Conservation (phyloP, 176 grass and related monocot genomes). For the Neostapfia colusana region DNA sequence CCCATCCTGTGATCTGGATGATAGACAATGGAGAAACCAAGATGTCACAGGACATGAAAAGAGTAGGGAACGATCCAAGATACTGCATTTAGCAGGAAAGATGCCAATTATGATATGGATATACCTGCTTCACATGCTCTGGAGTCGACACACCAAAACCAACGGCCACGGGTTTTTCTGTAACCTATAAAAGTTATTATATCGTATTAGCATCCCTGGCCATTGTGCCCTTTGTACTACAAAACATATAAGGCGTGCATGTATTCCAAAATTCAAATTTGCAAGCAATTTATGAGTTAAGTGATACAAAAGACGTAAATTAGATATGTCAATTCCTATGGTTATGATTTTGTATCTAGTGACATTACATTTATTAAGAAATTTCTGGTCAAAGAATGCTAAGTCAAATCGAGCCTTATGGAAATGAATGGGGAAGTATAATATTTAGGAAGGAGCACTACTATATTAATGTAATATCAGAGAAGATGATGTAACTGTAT, state of each 20-base stretch:
- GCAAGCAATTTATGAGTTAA: neutral
- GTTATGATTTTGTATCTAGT: no score
- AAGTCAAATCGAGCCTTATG: neutral
- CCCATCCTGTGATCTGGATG: slow-evolving; percentile 74
- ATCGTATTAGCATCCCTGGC: slow-evolving; percentile 19
- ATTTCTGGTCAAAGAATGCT: neutral
- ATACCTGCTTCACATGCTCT: slow-evolving; percentile 92
- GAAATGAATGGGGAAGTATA: neutral
- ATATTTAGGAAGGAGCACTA: neutral
- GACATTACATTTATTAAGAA: neutral
- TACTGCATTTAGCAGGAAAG: slow-evolving; percentile 17
- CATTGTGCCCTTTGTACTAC: neutral
- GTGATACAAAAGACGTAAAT: neutral
- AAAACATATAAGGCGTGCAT: no score
- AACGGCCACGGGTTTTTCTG: slow-evolving; percentile 88
- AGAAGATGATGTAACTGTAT: slow-evolving; percentile 2
- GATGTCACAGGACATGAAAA: neutral
- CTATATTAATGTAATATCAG: neutral
- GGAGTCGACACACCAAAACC: slow-evolving; percentile 94
- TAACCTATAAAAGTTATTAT: slow-evolving; percentile 55
- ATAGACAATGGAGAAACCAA: neutral
- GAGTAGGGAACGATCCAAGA: neutral
- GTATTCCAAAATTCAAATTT: neutral
- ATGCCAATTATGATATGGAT: slow-evolving; percentile 29
- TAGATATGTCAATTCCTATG: neutral